phyloP scores from a whole-genome alignment of 129 eudicot species.

The Escallonia herrerae region DNA sequence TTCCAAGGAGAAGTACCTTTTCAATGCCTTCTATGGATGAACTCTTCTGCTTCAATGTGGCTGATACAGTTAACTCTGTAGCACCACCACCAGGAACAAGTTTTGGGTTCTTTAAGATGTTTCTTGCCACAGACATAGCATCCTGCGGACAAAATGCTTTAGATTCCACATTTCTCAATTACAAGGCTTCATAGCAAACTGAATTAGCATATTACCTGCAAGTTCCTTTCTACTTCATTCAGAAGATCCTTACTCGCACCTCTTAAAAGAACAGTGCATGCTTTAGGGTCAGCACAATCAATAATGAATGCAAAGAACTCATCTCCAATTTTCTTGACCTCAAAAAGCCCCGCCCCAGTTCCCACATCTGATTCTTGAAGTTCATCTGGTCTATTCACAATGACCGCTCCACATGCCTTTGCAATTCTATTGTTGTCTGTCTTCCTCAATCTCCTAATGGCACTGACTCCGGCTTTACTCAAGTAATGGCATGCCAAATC shows the following conservation, averaged over 20 bases:
- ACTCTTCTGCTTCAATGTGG: conserved; percentile 47
- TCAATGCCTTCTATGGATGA: conserved; percentile 52
- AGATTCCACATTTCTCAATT: not conserved
- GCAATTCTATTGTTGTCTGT: conserved; percentile 86
- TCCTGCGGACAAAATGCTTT: conserved; percentile 40
- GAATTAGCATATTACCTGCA: conserved; percentile 39
- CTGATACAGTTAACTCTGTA: conserved; percentile 64
- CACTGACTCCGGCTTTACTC: conserved; percentile 91
- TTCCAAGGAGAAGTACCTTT: conserved; percentile 19
- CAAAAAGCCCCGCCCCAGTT: conserved; percentile 80
- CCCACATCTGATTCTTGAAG: conserved; percentile 86
- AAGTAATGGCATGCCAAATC: conserved; percentile 87
- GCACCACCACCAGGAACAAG: conserved; percentile 98
- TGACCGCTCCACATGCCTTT: conserved; percentile 81
- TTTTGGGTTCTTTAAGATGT: conserved; percentile 83
- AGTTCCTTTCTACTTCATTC: conserved; percentile 56
- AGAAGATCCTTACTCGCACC: conserved; percentile 92
- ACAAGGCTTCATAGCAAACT: not conserved
- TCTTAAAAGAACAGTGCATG: conserved; percentile 70
- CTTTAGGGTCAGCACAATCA: conserved; percentile 85
- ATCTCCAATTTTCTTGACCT: conserved; percentile 80
- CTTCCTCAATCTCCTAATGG: conserved; percentile 82
- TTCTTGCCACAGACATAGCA: conserved; percentile 91
- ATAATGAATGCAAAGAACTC: conserved; percentile 74
- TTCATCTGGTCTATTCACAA: conserved; percentile 84